Evolutionary conservation across 2,329 filamentous ascomycete species (phyloP), one percentile per base, ranked within the genome.

Genomic region (Pyrenophora seminiperda): DNA sequence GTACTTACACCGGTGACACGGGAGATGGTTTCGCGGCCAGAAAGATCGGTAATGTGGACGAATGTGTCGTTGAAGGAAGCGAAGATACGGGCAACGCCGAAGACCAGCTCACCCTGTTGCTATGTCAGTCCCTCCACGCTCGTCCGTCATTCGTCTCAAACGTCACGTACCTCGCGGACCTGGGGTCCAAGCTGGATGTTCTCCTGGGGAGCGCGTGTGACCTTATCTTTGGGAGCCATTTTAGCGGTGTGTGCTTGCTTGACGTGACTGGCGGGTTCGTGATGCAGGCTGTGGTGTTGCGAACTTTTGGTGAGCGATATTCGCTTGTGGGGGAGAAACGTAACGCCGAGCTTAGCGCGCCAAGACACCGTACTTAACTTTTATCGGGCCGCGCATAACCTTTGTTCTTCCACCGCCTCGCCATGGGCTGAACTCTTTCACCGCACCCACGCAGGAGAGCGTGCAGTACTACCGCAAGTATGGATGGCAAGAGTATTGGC

Each of bases 31-130:
- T 99, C 94, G 82, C 94, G 94, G 83, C 94, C 94, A 82, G 76
- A 78, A 79, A 99, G 91, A 96, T 97, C 94, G 83, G 94, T 99
- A 77, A 99, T 91, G 83, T 99, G 94, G 77, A 99, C 94, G 74
- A 81, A 81, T 70, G 78, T 80, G 63, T 80, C 78, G 71, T 80
- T 80, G 71, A 80, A 80, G 65, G 90, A 96, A 74, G 92, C 92
- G 81, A 97, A 94, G 84, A 97, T 97, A 79, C 92, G 90, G 77
- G 92, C 92, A 81, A 96, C 92, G 79, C 92, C 92, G 79, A 97
- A 97, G 79, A 96, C 91, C 79, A 96, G 90, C 83, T 96, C 91
- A 82, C 91, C 91, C 93, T 62, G 56, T 38, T 44, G 39, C 45
- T 31, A 22, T 41, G 58, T 67, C 54, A 67, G 55, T 67, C 54